Percentiles rank a stretch among this genome's conserved stretches.
phyloP scores from a whole-genome alignment of 2,329 filamentous ascomycete genomes.

The Fragosphaeria purpurea region DNA sequence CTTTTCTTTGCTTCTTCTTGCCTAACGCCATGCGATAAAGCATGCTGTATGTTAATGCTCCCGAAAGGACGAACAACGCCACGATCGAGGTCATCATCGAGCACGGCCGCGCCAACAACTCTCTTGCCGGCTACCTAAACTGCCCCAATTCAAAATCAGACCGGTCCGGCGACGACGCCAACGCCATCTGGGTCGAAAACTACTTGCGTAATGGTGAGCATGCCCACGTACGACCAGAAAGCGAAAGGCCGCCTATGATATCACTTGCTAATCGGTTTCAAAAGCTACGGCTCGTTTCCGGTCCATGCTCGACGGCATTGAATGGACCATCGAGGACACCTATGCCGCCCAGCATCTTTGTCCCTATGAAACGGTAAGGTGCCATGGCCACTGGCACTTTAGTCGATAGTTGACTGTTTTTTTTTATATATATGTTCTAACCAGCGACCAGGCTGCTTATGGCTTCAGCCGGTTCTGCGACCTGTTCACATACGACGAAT shows the following conservation, averaged over 20 bases:
- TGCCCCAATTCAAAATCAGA: constrained; percentile 53
- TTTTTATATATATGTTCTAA: too few relatives aligned
- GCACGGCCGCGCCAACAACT: constrained; percentile 54
- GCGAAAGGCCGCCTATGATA: too few relatives aligned
- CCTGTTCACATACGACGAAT: constrained; percentile 67
- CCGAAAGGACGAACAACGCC: constrained; percentile 50
- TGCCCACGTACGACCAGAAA: neutral
- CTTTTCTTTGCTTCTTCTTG: neutral
- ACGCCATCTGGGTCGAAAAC: constrained; percentile 46
- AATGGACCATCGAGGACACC: constrained; percentile 54
- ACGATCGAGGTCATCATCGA: constrained; percentile 67
- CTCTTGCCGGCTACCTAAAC: constrained; percentile 54
- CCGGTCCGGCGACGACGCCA: constrained; percentile 41
- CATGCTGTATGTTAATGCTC: too few relatives aligned
- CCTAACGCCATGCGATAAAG: too few relatives aligned
- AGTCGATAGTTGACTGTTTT: too few relatives aligned
- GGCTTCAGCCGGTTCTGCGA: constrained; percentile 66
- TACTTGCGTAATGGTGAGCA: constrained; percentile 51
- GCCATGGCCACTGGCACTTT: too few relatives aligned
- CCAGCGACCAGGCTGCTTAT: constrained; percentile 43
- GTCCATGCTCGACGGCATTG: constrained; percentile 42
- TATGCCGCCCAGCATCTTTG: constrained; percentile 64
- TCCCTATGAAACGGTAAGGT: constrained; percentile 56
- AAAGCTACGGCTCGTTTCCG: constrained; percentile 50
- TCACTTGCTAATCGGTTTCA: too few relatives aligned